phyloP scores from a whole-genome alignment of 1,139 yeast species.

The Petasospora fabianii region DNA sequence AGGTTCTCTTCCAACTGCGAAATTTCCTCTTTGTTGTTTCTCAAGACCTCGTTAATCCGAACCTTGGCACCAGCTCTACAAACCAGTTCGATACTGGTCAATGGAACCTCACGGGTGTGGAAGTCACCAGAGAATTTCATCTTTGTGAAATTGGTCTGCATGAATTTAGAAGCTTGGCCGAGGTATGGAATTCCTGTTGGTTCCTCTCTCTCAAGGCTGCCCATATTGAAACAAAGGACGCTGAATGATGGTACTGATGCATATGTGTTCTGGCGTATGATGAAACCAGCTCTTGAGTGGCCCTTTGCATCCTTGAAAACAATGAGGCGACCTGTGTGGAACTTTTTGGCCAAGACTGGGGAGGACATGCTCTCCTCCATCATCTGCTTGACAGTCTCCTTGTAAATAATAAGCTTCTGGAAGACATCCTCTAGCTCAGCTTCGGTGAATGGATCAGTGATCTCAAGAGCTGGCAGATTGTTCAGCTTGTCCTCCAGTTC shows the following conservation, averaged over 20 bases:
- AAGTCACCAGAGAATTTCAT: conserved; percentile 36
- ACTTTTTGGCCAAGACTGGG: conserved; percentile 43
- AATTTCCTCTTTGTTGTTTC: conserved; percentile 39
- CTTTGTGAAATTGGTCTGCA: conserved; percentile 30
- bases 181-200: conserved; percentile 50
- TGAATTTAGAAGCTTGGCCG: conserved; percentile 36
- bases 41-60: conserved; percentile 41
- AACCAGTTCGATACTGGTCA: conserved; percentile 47
- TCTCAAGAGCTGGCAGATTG: conserved; percentile 36
- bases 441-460: conserved; percentile 37
- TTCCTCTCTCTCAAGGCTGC: conserved; percentile 29
- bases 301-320: conserved; percentile 49
- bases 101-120: conserved; percentile 41
- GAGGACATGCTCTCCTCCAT: conserved; percentile 45
- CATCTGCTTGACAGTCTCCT: conserved; percentile 41
- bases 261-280: conserved; percentile 39
- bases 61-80: conserved; percentile 42
- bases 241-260: conserved; percentile 30
- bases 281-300: conserved; percentile 49
- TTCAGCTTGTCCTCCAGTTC: conserved; percentile 47
- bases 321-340: conserved; percentile 57
- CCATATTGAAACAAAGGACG: conserved; percentile 45
- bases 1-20: conserved; percentile 42
- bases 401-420: conserved; percentile 43
- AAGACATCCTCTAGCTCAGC: conserved; percentile 41